Percentiles rank a stretch among this genome's conserved stretches.
Conservation (phyloP, 2,329 filamentous ascomycete species). For the Fusarium nurragi region DNA sequence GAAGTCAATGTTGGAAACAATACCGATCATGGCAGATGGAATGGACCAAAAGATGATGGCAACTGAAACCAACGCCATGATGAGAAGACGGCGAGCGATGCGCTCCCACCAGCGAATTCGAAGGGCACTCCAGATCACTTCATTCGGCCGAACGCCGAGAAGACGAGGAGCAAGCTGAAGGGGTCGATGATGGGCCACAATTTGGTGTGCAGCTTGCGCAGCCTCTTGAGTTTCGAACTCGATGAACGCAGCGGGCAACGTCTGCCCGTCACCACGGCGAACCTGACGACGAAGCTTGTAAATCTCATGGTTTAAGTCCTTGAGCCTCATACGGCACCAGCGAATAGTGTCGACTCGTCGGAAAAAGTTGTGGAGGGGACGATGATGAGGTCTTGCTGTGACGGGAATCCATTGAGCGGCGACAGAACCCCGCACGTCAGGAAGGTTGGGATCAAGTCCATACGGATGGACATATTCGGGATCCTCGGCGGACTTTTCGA, state of each 20-base stretch:
- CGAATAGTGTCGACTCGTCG: constrained; percentile 95
- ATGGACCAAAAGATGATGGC: constrained; percentile 89
- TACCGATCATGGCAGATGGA: constrained; percentile 80
- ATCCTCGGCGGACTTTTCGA: constrained; percentile 43
- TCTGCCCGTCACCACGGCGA: constrained; percentile 73
- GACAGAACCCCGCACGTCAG: constrained; percentile 59
- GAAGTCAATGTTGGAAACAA: constrained; percentile 83
- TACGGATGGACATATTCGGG: constrained; percentile 51
- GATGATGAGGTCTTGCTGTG: constrained; percentile 80
- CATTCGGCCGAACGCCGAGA: constrained; percentile 81
- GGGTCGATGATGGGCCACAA: constrained; percentile 85
- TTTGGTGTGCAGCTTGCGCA: constrained; percentile 88
- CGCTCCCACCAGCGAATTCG: constrained; percentile 88
- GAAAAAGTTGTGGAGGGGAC: constrained; percentile 73
- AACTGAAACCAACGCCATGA: constrained; percentile 76
- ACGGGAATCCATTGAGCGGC: constrained; percentile 78
- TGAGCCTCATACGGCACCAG: constrained; percentile 73
- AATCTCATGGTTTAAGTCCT: constrained; percentile 53
- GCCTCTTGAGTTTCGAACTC: constrained; percentile 86
- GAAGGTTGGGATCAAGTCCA: constrained; percentile 48
- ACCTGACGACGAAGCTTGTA: constrained; percentile 78
- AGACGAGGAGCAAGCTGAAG: constrained; percentile 88
- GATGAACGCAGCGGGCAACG: constrained; percentile 84
- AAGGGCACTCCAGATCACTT: constrained; percentile 89
- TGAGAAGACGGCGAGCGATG: constrained; percentile 74